phyloP scores from a whole-genome alignment of 371 early-diverging fungal genomes.

The Mortierella sp. region DNA sequence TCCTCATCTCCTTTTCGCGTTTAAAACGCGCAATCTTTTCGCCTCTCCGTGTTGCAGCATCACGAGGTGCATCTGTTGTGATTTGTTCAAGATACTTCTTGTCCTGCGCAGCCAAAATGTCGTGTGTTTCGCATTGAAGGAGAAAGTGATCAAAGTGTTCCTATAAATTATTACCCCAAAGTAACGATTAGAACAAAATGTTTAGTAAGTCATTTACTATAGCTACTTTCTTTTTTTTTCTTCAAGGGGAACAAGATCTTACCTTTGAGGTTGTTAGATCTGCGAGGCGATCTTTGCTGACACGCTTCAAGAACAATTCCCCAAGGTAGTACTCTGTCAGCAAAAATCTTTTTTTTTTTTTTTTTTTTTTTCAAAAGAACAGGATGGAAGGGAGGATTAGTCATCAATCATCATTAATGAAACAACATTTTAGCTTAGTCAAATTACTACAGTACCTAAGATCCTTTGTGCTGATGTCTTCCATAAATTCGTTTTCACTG shows the following conservation, averaged over 20 bases:
- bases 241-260: slow-evolving; percentile 2
- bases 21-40: slow-evolving; percentile 86
- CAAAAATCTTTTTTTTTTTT: slow-evolving; percentile 66
- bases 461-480: slow-evolving; percentile 89
- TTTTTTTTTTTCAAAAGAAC: too few species aligned
- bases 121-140: slow-evolving; percentile 72
- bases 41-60: slow-evolving; percentile 66
- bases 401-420: not conserved
- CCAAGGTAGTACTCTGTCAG: slow-evolving; percentile 85
- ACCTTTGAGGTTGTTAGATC: slow-evolving; percentile 68
- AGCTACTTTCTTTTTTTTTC: not conserved
- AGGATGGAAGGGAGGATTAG: not conserved
- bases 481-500: slow-evolving; percentile 87
- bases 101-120: slow-evolving; percentile 66
- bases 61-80: slow-evolving; percentile 31
- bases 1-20: slow-evolving; percentile 74
- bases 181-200: not conserved
- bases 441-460: slow-evolving; percentile 67
- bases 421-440: not conserved
- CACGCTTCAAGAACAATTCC: slow-evolving; percentile 70
- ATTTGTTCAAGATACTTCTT: slow-evolving; percentile 59
- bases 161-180: slow-evolving; percentile 18
- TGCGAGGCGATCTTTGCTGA: slow-evolving; percentile 60
- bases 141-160: slow-evolving; percentile 66
- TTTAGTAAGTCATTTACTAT: not conserved